phyloP scores from a whole-genome alignment of 257 asterid species.

The Linaria vulgaris region DNA sequence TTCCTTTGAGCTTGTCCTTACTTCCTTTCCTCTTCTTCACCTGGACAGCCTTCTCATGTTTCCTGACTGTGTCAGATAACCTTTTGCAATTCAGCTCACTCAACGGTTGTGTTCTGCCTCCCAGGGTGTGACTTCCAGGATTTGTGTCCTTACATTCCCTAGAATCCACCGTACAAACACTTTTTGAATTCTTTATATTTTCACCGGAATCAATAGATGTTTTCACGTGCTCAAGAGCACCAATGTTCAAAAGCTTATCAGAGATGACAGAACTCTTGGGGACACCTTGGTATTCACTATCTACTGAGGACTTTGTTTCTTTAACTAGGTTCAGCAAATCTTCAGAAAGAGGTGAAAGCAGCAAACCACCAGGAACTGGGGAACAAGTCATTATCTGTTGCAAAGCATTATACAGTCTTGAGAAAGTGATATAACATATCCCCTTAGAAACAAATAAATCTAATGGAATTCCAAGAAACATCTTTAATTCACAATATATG shows the following conservation, averaged over 20 bases:
- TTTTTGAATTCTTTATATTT: slow-evolving; percentile 37
- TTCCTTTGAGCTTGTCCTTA: slow-evolving; percentile 41
- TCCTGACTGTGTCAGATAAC: slow-evolving; percentile 33
- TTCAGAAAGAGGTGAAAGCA: slow-evolving; percentile 80
- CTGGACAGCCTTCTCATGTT: slow-evolving; percentile 33
- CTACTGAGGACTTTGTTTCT: slow-evolving; percentile 34
- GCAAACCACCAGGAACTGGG: slow-evolving; percentile 42
- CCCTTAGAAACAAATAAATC: slow-evolving; percentile 20
- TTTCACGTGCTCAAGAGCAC: slow-evolving; percentile 39
- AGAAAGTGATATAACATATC: slow-evolving; percentile 4
- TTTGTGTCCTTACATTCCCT: slow-evolving; percentile 39
- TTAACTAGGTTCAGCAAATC: slow-evolving; percentile 49
- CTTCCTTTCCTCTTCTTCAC: slow-evolving; percentile 40
- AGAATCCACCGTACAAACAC: slow-evolving; percentile 28
- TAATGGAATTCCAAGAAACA: slow-evolving; percentile 15
- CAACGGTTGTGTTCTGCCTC: slow-evolving; percentile 34
- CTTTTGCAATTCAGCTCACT: slow-evolving; percentile 32
- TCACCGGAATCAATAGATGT: slow-evolving; percentile 36
- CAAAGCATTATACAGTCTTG: slow-evolving; percentile 20
- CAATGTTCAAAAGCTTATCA: slow-evolving; percentile 36
- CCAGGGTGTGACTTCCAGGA: slow-evolving; percentile 37
- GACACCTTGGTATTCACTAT: slow-evolving; percentile 36
- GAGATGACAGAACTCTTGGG: slow-evolving; percentile 41
- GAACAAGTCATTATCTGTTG: slow-evolving; percentile 68
- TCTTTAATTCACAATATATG: slow-evolving; percentile 9